Conservation (phyloP, 345 rosid species). For the Erysimum cheiranthoides region DNA sequence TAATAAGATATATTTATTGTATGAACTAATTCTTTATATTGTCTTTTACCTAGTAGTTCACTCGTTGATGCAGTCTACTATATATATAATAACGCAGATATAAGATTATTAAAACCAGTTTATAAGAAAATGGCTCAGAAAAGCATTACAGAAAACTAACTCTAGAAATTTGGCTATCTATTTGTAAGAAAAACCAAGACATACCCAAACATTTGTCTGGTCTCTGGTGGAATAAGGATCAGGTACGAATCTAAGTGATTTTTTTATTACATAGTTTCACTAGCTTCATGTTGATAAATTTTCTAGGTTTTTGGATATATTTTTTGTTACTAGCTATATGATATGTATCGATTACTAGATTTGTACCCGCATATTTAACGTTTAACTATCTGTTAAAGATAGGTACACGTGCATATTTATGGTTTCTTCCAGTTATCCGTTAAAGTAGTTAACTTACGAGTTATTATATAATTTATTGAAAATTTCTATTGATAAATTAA, state of each 20-base stretch:
- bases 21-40: background rate
- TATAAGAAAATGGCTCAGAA: background rate
- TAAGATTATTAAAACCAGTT: background rate
- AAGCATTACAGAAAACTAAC: background rate
- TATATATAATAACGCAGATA: background rate
- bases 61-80: background rate
- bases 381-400: too few species aligned
- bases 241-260: background rate
- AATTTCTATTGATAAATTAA: too few species aligned
- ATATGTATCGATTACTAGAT: background rate
- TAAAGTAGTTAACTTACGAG: too few species aligned
- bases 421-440: too few species aligned
- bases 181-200: background rate
- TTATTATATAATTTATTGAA: too few species aligned
- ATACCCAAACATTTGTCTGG: background rate
- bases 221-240: background rate
- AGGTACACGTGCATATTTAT: too few species aligned
- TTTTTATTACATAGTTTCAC: background rate
- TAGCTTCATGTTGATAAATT: background rate
- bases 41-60: background rate
- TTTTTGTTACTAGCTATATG: background rate
- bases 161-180: background rate
- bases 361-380: background rate
- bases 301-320: background rate
- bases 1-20: background rate